Evolutionary conservation across 1,284 basidiomycete genomes (phyloP), one percentile per base, ranked within the genome.

Genomic region (Ustilago tritici): DNA sequence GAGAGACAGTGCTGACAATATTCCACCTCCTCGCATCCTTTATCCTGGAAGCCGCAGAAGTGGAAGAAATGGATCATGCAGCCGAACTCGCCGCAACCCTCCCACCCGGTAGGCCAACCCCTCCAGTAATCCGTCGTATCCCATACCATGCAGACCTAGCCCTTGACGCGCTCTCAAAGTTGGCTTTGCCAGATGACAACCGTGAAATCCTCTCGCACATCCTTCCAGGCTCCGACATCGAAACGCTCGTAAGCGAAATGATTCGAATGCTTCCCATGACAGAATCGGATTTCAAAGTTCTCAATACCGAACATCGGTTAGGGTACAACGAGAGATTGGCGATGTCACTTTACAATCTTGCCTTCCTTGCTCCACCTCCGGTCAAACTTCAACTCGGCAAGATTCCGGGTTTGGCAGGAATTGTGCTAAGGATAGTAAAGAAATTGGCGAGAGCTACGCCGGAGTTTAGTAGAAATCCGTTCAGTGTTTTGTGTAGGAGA

Each of bases 311-410:
- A 70, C 82, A 89, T 23, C 93, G 93, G 90, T 87, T 95, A 52
- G 90, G 91, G 47, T 93, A 94, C 85, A 87, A 92, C 74, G 94
- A 96, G 88, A 92, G 93, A 69, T 88, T 90, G 50, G 89, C 92
- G 23, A 90, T 95, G 88, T 90, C 90, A 17, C 89, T 97, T 46
- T 98, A 97, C 88, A 92, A 92, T 40, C 88, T 98, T 68, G 91
- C 92, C 9, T 98, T 95, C 88, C 88, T 96, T 55, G 90, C 94
- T 5, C 90, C 94, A 1, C 91, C 91, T 1, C 87, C 89, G 36
- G 85, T 95, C 66, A 94, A 96, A 87, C 87, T 89, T 61, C 89
- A 88, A 65, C 89, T 95, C 78, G 92, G 93, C 75, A 59, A 78
- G n/a, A 76, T 86, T 3, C 87, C 88, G 1, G 88, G 88, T 4